Evolutionary conservation across 2,329 filamentous ascomycete genomes (phyloP).

Genomic region (Colletotrichum lindemuthianum): DNA sequence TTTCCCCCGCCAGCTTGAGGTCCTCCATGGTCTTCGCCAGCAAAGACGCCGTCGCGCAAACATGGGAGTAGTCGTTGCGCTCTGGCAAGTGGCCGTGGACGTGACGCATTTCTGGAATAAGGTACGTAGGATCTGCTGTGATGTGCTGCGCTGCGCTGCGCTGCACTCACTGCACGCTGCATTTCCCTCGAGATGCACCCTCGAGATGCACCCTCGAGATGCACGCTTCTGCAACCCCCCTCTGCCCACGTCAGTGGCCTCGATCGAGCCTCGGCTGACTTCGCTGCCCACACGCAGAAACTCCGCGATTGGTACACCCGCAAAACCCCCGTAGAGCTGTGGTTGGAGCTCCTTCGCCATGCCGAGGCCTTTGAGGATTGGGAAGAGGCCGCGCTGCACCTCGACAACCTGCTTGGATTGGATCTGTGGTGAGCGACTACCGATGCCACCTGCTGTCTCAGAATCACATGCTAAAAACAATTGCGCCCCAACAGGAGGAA

Average conservation of each 20-base stretch:
- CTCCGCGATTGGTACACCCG: slow-evolving; percentile 73
- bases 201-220: background rate
- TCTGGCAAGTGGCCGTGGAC: slow-evolving; percentile 69
- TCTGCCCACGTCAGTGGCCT: background rate
- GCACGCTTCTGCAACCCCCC: background rate
- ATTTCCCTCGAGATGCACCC: background rate
- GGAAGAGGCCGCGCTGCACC: slow-evolving; percentile 82
- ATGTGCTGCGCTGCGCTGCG: no score
- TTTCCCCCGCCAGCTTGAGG: slow-evolving; percentile 25
- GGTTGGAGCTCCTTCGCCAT: slow-evolving; percentile 71
- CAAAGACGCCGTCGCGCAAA: slow-evolving; percentile 37
- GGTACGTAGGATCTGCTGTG: slow-evolving; percentile 50
- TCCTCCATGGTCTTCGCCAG: slow-evolving; percentile 32
- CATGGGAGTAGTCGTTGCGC: slow-evolving; percentile 56
- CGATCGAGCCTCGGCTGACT: slow-evolving; percentile 19
- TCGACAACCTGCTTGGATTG: slow-evolving; percentile 84
- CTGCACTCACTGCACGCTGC: background rate
- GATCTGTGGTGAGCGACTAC: slow-evolving; percentile 74
- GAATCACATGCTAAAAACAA: slow-evolving; percentile 29
- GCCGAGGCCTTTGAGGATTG: slow-evolving; percentile 84
- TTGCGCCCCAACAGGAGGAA: slow-evolving; percentile 71
- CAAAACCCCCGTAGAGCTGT: slow-evolving; percentile 71
- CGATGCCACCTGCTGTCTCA: slow-evolving; percentile 14
- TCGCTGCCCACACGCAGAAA: slow-evolving; percentile 60
- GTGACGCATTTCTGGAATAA: slow-evolving; percentile 71